Percentiles rank a stretch among this genome's conserved stretches.
These are phyloP conservation scores for Sporothrix brunneoviolacea DNA, from an alignment of 2,329 filamentous ascomycete genomes.

Conservation along the genomic window DNA sequence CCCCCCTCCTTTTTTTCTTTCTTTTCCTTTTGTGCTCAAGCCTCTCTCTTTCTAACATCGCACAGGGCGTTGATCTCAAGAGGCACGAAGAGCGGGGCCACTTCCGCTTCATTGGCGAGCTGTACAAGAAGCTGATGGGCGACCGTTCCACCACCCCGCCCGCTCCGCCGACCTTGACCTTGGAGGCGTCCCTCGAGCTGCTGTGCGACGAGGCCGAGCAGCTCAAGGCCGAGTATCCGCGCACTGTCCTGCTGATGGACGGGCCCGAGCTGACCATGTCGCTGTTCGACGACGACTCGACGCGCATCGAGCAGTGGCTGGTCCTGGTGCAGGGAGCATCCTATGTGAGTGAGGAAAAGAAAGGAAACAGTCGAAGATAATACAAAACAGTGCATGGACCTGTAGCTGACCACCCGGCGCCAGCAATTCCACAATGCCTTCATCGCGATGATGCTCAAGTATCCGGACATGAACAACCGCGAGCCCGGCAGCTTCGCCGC, in stretches of 20 bases:
- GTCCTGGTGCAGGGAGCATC: constrained; percentile 6
- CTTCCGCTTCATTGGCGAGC: constrained; percentile 14
- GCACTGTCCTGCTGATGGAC: constrained; percentile 17
- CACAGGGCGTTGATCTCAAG: constrained; percentile 16
- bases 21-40: too few relatives aligned
- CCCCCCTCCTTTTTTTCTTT: too few relatives aligned
- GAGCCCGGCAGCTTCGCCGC: constrained; percentile 6
- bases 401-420: too few relatives aligned
- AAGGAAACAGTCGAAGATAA: not conserved
- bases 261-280: constrained; percentile 14
- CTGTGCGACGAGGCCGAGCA: constrained; percentile 12
- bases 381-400: not conserved
- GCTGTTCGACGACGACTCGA: constrained; percentile 2
- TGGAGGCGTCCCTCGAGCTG: constrained; percentile 12
- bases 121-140: constrained; percentile 9
- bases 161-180: not conserved
- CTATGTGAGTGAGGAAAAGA: constrained; percentile 6
- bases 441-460: constrained; percentile 8
- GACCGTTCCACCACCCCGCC: not conserved
- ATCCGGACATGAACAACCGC: constrained; percentile 4
- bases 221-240: constrained; percentile 2
- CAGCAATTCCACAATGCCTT: constrained; percentile 19
- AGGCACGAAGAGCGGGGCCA: constrained; percentile 13
- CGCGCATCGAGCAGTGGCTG: constrained; percentile 12
- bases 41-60: too few relatives aligned